phyloP scores from a whole-genome alignment of 257 asterid species.

The Solanum chiquidenum region DNA sequence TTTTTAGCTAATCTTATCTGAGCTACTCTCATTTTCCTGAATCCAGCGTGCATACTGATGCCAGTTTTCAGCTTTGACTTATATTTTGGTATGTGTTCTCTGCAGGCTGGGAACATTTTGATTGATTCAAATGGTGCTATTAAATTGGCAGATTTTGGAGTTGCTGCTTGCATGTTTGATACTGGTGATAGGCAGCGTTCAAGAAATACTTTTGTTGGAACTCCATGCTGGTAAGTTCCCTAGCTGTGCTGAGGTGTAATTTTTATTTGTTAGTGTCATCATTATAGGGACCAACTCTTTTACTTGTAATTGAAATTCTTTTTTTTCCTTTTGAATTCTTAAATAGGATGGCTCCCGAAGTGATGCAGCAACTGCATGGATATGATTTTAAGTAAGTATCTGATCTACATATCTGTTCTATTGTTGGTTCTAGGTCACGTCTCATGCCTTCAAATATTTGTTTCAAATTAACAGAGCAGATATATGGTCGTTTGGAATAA shows the following conservation, averaged over 20 bases:
- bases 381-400: constrained; percentile 88
- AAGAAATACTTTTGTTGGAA: constrained; percentile 97
- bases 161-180: constrained; percentile 94
- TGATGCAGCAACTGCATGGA: constrained; percentile 98
- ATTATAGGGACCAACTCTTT: not conserved
- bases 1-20: not conserved
- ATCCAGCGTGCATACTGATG: not conserved
- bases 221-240: constrained; percentile 85
- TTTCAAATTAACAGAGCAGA: constrained; percentile 76
- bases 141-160: constrained; percentile 97
- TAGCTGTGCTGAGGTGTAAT: not conserved
- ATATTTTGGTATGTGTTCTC: not conserved
- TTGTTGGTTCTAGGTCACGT: not conserved
- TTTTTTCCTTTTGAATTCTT: not conserved
- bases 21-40: not conserved
- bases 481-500: constrained; percentile 96
- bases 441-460: not conserved
- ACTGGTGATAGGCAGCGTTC: constrained; percentile 97
- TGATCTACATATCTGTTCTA: not conserved
- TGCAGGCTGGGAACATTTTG: constrained; percentile 95
- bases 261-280: not conserved
- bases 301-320: not conserved
- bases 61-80: not conserved
- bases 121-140: constrained; percentile 71
- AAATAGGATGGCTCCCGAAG: constrained; percentile 99